phyloP scores from a whole-genome alignment of 1,284 basidiomycete species.

The Sanguinoderma infundibulare region DNA sequence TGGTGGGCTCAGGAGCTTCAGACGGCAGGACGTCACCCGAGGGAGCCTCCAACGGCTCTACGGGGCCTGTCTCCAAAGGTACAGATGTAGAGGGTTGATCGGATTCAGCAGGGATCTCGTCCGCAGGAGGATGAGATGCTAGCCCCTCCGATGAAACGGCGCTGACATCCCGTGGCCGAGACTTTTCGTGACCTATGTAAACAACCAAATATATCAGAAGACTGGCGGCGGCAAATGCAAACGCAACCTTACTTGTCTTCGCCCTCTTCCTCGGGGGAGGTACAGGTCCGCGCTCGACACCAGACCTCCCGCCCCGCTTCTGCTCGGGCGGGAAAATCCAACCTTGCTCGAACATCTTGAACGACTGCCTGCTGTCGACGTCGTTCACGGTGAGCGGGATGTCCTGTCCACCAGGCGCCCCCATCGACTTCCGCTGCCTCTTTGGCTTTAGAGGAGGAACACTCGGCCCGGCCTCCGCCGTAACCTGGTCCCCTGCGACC shows the following conservation, averaged over 20 bases:
- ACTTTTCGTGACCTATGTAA: constrained; percentile 9
- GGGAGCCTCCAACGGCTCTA: too few species aligned
- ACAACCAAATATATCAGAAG: background rate
- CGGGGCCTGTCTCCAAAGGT: background rate
- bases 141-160: background rate
- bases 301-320: constrained; percentile 57
- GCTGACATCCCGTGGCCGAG: constrained; percentile 1
- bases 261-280: constrained; percentile 54
- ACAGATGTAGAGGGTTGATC: background rate
- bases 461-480: background rate
- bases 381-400: constrained; percentile 62
- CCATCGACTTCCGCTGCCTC: constrained; percentile 27
- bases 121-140: background rate
- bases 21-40: background rate
- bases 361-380: constrained; percentile 76
- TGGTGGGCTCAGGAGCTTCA: background rate
- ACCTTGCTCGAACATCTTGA: constrained; percentile 84
- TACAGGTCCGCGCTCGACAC: constrained; percentile 44
- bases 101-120: background rate
- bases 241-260: constrained; percentile 47
- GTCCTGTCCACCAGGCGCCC: constrained; percentile 40
- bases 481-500: background rate
- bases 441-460: constrained; percentile 11
- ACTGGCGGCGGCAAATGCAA: background rate
- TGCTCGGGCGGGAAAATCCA: constrained; percentile 87